A percentile compares a stretch with the other conserved stretches of the same genome.
phyloP scores from a whole-genome alignment of 1,139 yeast species.

The Saccharomycopsis hybrid region DNA sequence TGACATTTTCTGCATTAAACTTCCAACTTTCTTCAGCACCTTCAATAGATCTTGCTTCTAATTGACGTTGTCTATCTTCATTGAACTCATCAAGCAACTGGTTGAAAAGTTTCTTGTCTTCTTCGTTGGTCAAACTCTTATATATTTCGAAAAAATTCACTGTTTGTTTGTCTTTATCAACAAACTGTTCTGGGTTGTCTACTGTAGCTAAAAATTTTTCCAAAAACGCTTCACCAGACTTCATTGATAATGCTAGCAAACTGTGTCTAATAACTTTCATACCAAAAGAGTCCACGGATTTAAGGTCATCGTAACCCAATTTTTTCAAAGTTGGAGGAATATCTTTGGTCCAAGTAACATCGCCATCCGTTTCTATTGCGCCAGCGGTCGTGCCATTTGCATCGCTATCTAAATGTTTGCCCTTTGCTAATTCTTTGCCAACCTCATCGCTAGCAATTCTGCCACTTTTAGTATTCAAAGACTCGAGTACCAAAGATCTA shows the following conservation, averaged over 20 bases:
- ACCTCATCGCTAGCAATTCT: conserved; percentile 3
- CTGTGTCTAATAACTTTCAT: conserved; percentile 77
- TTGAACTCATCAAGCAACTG: conserved; percentile 62
- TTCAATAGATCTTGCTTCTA: conserved; percentile 75
- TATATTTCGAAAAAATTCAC: conserved; percentile 64
- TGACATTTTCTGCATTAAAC: conserved; percentile 68
- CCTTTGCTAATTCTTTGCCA: conserved; percentile 3
- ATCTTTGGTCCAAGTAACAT: conserved; percentile 20
- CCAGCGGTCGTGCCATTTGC: too few species aligned
- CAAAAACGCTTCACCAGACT: conserved; percentile 22
- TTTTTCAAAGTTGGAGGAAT: conserved; percentile 35
- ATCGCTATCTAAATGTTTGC: neutral
- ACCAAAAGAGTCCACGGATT: conserved; percentile 73
- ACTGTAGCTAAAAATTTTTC: conserved; percentile 24
- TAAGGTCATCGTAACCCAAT: conserved; percentile 46
- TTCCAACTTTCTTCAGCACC: conserved; percentile 89
- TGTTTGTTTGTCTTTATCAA: conserved; percentile 34
- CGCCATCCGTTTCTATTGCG: neutral
- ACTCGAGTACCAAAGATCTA: conserved; percentile 28
- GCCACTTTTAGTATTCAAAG: conserved; percentile 9
- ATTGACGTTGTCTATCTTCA: conserved; percentile 61
- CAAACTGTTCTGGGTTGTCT: conserved; percentile 28
- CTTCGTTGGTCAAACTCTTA: conserved; percentile 41
- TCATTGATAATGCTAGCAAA: conserved; percentile 50
- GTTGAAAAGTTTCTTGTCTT: conserved; percentile 54